Base-by-base conservation (phyloP, 2,329 filamentous ascomycete species). In the Scytalidium sp. region DNA sequence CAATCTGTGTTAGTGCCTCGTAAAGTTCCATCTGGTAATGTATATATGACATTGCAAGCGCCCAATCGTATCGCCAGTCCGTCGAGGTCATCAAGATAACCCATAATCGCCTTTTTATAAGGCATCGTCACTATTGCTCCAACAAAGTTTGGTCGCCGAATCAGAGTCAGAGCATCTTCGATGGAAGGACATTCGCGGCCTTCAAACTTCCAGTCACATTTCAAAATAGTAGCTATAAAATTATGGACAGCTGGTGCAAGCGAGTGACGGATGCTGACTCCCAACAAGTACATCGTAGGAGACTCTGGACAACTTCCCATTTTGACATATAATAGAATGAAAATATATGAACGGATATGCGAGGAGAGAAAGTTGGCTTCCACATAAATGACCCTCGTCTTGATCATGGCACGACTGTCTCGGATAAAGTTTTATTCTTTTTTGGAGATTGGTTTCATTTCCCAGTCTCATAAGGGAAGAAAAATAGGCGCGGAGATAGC, bases 1-100 rank as follows among this genome's bases (percentile, higher is more conserved):
- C 86, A 86, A 68, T 93, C 88, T 3, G 88, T 92, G 72, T 93
- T 92, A 46, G 87, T 85, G 48, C 88, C 88, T 67, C 85, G 81
- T 59, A 80, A 81, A 41, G 77, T 51, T 60, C 17, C 76, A 71
- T 27, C 69, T 68, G 45, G 78, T 75, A 43, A 73, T 66, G 15
- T 36, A 71, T 85, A 90, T 47, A 92, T 76, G 1, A 87, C 92
- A 73, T 93, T 92, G 69, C 85, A 87, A 46, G 88, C 88, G 46
- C 88, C 87, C 17, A 90, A 82, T 25, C 83, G 80, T 36, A 77
- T 76, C 59, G 83, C 87, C 66, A 89, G 85, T 21, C 81, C 76
- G 15, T 87, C 90, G 29, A 91, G 71, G 47, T 84, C 81, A 62
- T 92, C 87, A 3, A 92, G 77, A 58, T 87, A 76, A 0, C 80